Evolutionary conservation across 139 green algal species (phyloP), one percentile per base, ranked within the genome.

Genomic region (Dunaliella primolecta): DNA sequence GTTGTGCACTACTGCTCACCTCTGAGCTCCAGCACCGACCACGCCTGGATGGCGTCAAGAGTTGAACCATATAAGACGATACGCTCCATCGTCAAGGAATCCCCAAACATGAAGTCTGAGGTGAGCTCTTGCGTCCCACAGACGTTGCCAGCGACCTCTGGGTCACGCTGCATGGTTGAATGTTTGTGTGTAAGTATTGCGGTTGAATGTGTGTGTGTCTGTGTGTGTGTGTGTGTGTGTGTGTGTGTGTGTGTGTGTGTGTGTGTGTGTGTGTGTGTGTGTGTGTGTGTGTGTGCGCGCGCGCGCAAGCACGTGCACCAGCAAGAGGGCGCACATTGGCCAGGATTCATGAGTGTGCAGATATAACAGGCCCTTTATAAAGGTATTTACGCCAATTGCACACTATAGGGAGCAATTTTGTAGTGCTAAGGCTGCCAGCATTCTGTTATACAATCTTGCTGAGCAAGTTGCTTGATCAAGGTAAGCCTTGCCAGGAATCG

Each of bases 41-140:
- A 82, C 27, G 89, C 86, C 21, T 89, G 76, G 78, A 88, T 92
- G 0, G 89, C 87, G 23, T 90, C 87, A 74, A 92, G 81, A 0
- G 83, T 83, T 77, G 81, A 33, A 57, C 91, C 91, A 70, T 94
- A 92, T 25, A 93, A 85, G 15, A 91, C 23, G 29, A 91, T 87
- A 35, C 36, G 79, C 32, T 84, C 46, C 84, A 90, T 88, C 31
- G 71, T 36, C n/a, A 36, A 24, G 15, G 87, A 86, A 32, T 88
- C 83, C 0, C 82, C 81, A 57, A 88, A 75, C 33, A 84, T 85
- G 70, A 91, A 87, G 83, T 89, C 88, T 0, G 84, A 77, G 2
- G 87, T 83, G 31, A 93, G 87, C 81, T 92, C 86, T 27, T 87
- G 75, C 71, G 85, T 83, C 21, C 87, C 88, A 56, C 90, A 38